Percentiles rank a stretch among this genome's conserved stretches.
Evolutionary conservation across 176 grass and related monocot species (phyloP).

Genomic region (Rhipidocladum racemiflorum): DNA sequence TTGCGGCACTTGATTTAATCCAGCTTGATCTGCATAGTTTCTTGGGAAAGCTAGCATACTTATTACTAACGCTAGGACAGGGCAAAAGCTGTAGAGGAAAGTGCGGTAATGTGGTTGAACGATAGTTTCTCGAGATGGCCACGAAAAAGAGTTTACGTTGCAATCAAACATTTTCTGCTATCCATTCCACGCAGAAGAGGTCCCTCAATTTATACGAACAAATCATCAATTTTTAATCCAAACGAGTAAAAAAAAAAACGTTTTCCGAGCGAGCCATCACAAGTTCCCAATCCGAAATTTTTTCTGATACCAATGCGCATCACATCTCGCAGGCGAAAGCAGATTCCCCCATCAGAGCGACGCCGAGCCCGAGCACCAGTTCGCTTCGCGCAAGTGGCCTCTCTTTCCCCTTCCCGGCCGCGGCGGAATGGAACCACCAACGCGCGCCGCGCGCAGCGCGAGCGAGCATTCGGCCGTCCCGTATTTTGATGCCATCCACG

Average conservation of each 20-base stretch:
- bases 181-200: neutral
- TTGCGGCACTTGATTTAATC: conserved; percentile 12
- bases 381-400: neutral
- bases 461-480: neutral
- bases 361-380: neutral
- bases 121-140: conserved; percentile 39
- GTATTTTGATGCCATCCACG: conserved; percentile 34
- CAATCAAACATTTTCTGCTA: neutral
- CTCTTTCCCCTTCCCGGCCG: neutral
- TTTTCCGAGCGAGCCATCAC: neutral
- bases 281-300: neutral
- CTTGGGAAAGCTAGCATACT: conserved; percentile 3
- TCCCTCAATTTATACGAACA: neutral
- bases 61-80: conserved; percentile 16
- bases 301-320: conserved; percentile 38
- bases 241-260: neutral
- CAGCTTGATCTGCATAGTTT: conserved; percentile 28
- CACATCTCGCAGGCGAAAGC: conserved; percentile 36
- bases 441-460: neutral
- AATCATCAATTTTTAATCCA: neutral
- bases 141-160: neutral
- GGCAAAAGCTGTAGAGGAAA: conserved; percentile 48
- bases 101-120: conserved; percentile 31
- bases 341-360: conserved; percentile 36
- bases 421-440: neutral